Evolutionary conservation across 805 yeast genomes (phyloP).

Genomic region (Saturnispora halmiae): DNA sequence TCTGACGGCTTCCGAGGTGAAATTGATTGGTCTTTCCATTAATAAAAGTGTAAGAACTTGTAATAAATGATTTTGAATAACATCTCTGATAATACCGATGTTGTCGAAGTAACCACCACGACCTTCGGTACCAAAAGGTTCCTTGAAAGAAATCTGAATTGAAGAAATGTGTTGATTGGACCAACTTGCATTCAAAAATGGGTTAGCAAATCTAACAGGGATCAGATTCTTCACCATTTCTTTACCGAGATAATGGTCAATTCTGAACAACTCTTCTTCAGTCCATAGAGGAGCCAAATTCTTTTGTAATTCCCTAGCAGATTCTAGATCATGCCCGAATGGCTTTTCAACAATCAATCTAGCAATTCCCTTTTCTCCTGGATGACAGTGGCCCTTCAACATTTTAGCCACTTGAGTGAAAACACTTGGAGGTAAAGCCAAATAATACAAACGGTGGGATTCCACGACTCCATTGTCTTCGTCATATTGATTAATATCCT

Average conservation of each 20-base stretch:
- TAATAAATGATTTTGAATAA: constrained; percentile 93
- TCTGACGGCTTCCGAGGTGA: constrained; percentile 85
- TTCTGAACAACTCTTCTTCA: constrained; percentile 89
- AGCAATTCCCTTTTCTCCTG: constrained; percentile 52
- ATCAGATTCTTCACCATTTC: constrained; percentile 94
- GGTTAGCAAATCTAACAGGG: constrained; percentile 85
- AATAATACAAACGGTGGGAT: constrained; percentile 78
- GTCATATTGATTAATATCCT: constrained; percentile 54
- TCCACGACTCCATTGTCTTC: constrained; percentile 32
- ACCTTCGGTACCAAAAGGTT: constrained; percentile 98
- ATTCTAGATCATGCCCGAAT: constrained; percentile 82
- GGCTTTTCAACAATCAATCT: constrained; percentile 94
- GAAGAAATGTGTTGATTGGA: constrained; percentile 66
- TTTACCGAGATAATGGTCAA: constrained; percentile 95
- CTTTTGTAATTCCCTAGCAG: constrained; percentile 68
- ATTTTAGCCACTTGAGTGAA: constrained; percentile 72
- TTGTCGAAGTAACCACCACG: constrained; percentile 96
- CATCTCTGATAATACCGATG: constrained; percentile 94
- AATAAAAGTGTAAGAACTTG: constrained; percentile 87
- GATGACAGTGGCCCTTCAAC: constrained; percentile 60
- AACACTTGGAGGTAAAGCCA: constrained; percentile 92
- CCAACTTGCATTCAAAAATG: constrained; percentile 84
- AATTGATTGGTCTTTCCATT: constrained; percentile 93
- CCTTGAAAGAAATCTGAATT: constrained; percentile 89
- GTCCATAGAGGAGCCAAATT: constrained; percentile 76